phyloP scores from a whole-genome alignment of 768 basidiomycete species.

The Phlebiopsis gigantea region DNA sequence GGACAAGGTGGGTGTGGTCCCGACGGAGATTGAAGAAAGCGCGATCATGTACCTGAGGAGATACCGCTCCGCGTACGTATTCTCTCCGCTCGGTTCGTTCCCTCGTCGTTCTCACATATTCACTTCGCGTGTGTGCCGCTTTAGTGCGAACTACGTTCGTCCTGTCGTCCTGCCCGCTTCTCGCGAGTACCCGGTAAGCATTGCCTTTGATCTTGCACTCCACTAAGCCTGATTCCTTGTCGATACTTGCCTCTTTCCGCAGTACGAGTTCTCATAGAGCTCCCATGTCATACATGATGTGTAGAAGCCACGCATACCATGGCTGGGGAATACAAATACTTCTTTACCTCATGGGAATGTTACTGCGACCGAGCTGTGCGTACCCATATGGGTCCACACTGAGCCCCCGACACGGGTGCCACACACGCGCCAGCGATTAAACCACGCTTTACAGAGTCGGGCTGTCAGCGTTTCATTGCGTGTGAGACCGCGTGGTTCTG shows the following conservation, averaged over 20 bases:
- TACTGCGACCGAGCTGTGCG: background rate
- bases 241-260: constrained; percentile 5
- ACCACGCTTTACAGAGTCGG: background rate
- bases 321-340: background rate
- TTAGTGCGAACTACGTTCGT: constrained; percentile 62
- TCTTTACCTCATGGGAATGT: background rate
- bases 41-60: constrained; percentile 88
- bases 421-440: background rate
- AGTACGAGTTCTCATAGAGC: constrained; percentile 16
- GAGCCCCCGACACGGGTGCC: background rate
- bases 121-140: constrained; percentile 2
- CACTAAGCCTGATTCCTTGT: background rate
- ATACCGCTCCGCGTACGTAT: constrained; percentile 81
- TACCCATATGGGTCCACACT: constrained; percentile 2
- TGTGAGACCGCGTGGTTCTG: background rate
- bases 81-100: constrained; percentile 3
- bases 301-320: background rate
- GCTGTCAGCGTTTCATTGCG: background rate
- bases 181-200: constrained; percentile 30
- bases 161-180: constrained; percentile 57
- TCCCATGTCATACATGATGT: background rate
- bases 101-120: constrained; percentile 13
- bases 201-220: background rate
- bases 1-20: constrained; percentile 75
- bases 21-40: constrained; percentile 80